A percentile compares a stretch with the other conserved stretches of the same genome.
phyloP scores from a whole-genome alignment of 1,284 basidiomycete genomes.

The Thecaphora frezii region DNA sequence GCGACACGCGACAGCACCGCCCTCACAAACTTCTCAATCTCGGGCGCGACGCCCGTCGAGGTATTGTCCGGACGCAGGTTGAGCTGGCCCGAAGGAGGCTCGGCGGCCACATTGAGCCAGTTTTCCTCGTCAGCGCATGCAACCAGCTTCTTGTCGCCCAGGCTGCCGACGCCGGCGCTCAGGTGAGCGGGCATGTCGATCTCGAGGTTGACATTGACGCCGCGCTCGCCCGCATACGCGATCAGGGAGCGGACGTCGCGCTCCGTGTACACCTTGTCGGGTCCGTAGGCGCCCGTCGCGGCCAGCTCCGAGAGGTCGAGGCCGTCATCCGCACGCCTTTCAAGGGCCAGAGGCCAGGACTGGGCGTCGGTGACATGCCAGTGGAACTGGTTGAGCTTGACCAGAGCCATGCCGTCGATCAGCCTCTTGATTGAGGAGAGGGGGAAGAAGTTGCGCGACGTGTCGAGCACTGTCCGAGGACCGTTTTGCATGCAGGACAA shows the following conservation, averaged over 20 bases:
- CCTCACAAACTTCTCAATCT: constrained; percentile 40
- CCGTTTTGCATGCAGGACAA: neutral
- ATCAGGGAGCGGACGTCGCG: constrained; percentile 70
- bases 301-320: constrained; percentile 68
- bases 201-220: constrained; percentile 74
- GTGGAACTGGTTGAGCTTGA: constrained; percentile 74
- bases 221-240: constrained; percentile 72
- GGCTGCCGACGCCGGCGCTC: constrained; percentile 66
- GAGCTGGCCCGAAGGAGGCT: constrained; percentile 80
- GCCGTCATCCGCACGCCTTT: constrained; percentile 57
- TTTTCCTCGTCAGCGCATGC: constrained; percentile 70
- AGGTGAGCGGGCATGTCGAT: constrained; percentile 83
- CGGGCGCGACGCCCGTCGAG: constrained; percentile 60
- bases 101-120: constrained; percentile 64
- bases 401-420: constrained; percentile 80
- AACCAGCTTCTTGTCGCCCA: constrained; percentile 70
- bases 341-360: constrained; percentile 69
- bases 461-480: constrained; percentile 70
- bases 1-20: constrained; percentile 43
- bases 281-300: constrained; percentile 71
- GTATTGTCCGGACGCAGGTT: constrained; percentile 11
- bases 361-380: constrained; percentile 70
- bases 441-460: constrained; percentile 67
- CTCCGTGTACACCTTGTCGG: constrained; percentile 66
- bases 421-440: constrained; percentile 69